Base-by-base conservation (phyloP, 2,329 filamentous ascomycete genomes). In the Xylaria sp. region DNA sequence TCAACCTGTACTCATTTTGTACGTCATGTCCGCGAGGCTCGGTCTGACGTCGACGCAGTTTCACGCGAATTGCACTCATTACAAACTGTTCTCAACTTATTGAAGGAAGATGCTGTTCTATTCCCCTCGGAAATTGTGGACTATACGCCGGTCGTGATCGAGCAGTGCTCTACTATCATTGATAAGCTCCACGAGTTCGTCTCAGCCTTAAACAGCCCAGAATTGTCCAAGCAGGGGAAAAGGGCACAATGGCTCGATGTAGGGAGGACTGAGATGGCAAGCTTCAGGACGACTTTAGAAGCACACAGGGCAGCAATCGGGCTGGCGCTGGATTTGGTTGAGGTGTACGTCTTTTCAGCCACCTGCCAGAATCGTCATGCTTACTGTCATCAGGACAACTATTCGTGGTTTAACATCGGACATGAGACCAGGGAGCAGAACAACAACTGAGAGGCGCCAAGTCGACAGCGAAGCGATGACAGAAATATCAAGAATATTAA, bases 1-100 rank as follows among this genome's bases (percentile, higher is more conserved):
- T 57, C 66, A 9, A 63, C 71, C 31, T 67, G 80, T 23, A 70
- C 71, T 59, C 60, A 62, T 37, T 79, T 79, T 55, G 75, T 79
- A 7, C 76, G 77, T 35, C 73, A 78, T 17, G 75, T 80, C 1
- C 77, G 77, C 37, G 77, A 79, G 62, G 75, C 77, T 2, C 73
- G 77, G 15, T 67, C 74, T 33, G 77, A 79, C 23, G 68, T 79
- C 15, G 74, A 79, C 35, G 71, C 65, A 29, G 71, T 80, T 37
- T 76, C 77, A 31, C 74, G 76, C 59, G 78, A 80, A 62, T 66
- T 81, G 27, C 74, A 79, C 60, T 78, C 78, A 41, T 72, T 81
- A 48, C 73, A 77, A 55, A 73, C 73, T 35, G 73, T 79, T 2
- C 67, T 80, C 8, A 72, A 74, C 49, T 68, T 80, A 13, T 64